phyloP scores from a whole-genome alignment of 306 rosid genomes.

The Quercus parvula region DNA sequence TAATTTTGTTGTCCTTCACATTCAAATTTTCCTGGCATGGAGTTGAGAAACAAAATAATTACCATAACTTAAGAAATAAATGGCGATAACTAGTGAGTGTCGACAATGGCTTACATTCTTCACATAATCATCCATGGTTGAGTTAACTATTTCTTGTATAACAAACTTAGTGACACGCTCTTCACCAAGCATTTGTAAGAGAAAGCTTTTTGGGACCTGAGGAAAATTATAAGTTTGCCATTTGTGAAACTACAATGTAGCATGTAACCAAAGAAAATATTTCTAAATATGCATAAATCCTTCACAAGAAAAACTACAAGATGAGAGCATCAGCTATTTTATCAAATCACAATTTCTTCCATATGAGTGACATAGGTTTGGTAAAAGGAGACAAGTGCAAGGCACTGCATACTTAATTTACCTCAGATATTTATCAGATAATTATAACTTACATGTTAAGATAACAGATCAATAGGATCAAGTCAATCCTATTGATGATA shows the following conservation, averaged over 20 bases:
- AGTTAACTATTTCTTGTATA: constrained; percentile 68
- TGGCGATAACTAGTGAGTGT: not conserved
- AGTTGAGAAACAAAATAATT: constrained; percentile 10
- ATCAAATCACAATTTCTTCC: not conserved
- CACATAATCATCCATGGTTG: constrained; percentile 48
- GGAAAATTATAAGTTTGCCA: not conserved
- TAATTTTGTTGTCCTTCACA: constrained; percentile 65
- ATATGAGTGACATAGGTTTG: not conserved
- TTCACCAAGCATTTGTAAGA: constrained; percentile 65
- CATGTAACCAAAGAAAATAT: not conserved
- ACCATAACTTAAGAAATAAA: not conserved
- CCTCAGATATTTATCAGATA: not conserved
- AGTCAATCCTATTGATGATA: too few species aligned
- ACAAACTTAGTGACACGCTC: constrained; percentile 65
- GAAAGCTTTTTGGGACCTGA: constrained; percentile 75
- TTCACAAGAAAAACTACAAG: not conserved
- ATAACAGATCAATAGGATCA: too few species aligned
- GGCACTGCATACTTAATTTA: not conserved
- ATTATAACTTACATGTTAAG: too few species aligned
- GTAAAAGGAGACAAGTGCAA: not conserved
- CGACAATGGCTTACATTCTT: constrained; percentile 43
- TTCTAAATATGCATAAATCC: not conserved
- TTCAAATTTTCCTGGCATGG: constrained; percentile 57
- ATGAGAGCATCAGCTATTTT: not conserved
- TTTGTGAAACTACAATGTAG: not conserved